Evolutionary conservation across 495 filamentous ascomycete genomes (phyloP).

Genomic region (Trichoderma orchidacearum): DNA sequence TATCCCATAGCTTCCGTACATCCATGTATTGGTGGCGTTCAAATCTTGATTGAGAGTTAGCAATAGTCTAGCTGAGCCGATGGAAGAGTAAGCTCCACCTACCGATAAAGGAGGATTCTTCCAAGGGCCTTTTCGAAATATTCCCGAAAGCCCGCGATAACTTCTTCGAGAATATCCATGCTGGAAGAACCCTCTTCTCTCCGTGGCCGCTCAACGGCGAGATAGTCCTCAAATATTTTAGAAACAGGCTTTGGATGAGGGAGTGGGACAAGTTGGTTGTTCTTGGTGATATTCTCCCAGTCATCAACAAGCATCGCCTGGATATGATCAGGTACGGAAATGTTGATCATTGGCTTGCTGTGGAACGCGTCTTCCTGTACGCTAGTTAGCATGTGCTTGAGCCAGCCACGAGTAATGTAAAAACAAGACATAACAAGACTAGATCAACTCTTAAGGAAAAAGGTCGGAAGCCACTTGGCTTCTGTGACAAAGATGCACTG

Average conservation of each 20-base stretch:
- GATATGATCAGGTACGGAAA: slow-evolving; percentile 69
- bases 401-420: background rate
- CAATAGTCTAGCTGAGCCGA: background rate
- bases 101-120: slow-evolving; percentile 75
- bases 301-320: slow-evolving; percentile 91
- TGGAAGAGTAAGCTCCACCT: slow-evolving; percentile 6
- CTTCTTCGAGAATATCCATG: slow-evolving; percentile 75
- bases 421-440: slow-evolving; percentile 10
- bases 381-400: slow-evolving; percentile 8
- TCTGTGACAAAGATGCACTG: too few species aligned
- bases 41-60: slow-evolving; percentile 32
- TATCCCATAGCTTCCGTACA: slow-evolving; percentile 48
- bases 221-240: slow-evolving; percentile 67
- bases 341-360: slow-evolving; percentile 62
- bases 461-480: too few species aligned
- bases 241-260: slow-evolving; percentile 63
- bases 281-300: slow-evolving; percentile 98
- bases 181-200: slow-evolving; percentile 53
- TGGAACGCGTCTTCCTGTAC: slow-evolving; percentile 76
- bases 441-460: too few species aligned
- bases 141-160: slow-evolving; percentile 66
- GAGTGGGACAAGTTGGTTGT: slow-evolving; percentile 69
- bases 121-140: slow-evolving; percentile 86
- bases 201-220: slow-evolving; percentile 51
- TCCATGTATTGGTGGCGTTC: slow-evolving; percentile 77